These are phyloP conservation scores for Saccharomyces hybrid DNA, from an alignment of 1,139 yeast genomes.

Conservation along the genomic window DNA sequence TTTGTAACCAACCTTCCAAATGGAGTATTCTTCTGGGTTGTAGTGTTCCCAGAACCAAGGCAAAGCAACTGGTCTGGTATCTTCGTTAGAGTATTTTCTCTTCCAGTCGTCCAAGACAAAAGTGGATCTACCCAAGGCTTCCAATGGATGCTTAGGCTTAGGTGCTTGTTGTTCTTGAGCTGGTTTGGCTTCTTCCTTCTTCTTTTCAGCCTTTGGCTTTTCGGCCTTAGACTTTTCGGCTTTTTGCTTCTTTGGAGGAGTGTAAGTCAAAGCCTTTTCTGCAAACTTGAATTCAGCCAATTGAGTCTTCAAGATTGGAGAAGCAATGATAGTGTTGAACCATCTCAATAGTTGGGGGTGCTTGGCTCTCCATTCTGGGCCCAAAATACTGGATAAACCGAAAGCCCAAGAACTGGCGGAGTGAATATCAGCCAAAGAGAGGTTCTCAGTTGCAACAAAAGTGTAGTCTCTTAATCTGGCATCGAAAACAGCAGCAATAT, in stretches of 20 bases:
- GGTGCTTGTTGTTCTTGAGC: slow-evolving; percentile 33
- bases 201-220: slow-evolving; percentile 31
- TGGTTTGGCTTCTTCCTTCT: slow-evolving; percentile 32
- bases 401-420: slow-evolving; percentile 48
- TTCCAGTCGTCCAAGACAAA: slow-evolving; percentile 88
- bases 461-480: slow-evolving; percentile 60
- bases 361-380: slow-evolving; percentile 56
- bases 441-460: slow-evolving; percentile 78
- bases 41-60: slow-evolving; percentile 98
- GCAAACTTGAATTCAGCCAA: slow-evolving; percentile 44
- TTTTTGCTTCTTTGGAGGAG: slow-evolving; percentile 80
- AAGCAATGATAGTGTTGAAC: slow-evolving; percentile 61
- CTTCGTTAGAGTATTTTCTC: slow-evolving; percentile 94
- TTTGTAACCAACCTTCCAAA: slow-evolving; percentile 94
- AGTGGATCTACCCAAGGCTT: slow-evolving; percentile 63
- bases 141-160: slow-evolving; percentile 88
- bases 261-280: slow-evolving; percentile 49
- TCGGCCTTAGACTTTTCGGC: slow-evolving; percentile 34
- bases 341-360: slow-evolving; percentile 72
- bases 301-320: slow-evolving; percentile 44
- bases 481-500: slow-evolving; percentile 42
- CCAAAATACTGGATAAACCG: slow-evolving; percentile 54
- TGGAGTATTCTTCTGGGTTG: slow-evolving; percentile 89
- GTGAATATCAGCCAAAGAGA: slow-evolving; percentile 70
- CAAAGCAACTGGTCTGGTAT: slow-evolving; percentile 86